Conservation (phyloP, 345 rosid genomes). For the Physaria fendleri region DNA sequence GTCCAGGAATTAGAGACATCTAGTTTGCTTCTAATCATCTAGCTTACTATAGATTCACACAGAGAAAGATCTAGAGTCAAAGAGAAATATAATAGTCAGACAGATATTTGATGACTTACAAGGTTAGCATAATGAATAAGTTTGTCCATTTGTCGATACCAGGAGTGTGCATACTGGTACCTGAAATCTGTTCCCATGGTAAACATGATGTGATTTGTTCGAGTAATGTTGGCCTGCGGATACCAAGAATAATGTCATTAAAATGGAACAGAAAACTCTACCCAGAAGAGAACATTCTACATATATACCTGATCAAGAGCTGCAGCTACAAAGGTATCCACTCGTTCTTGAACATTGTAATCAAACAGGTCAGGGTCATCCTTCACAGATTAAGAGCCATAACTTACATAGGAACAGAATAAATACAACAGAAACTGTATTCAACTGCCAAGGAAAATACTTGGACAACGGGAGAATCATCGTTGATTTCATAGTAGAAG, state of each 20-base stretch:
- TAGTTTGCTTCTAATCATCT: not conserved
- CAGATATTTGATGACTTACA: slow-evolving; percentile 35
- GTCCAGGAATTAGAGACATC: slow-evolving; percentile 7
- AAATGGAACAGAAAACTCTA: slow-evolving; percentile 1
- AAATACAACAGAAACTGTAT: not conserved
- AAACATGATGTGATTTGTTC: slow-evolving; percentile 86
- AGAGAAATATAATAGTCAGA: not conserved
- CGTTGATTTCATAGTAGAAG: slow-evolving; percentile 90
- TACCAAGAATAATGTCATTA: slow-evolving; percentile 3
- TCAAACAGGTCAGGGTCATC: slow-evolving; percentile 74
- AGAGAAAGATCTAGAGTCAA: slow-evolving; percentile 3
- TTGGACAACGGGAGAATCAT: slow-evolving; percentile 68
- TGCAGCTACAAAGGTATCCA: slow-evolving; percentile 85
- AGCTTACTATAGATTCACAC: not conserved
- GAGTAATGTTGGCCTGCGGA: slow-evolving; percentile 85
- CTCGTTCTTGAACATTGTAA: slow-evolving; percentile 94
- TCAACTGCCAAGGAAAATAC: slow-evolving; percentile 35
- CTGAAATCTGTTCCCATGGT: slow-evolving; percentile 99
- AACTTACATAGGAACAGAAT: slow-evolving; percentile 7
- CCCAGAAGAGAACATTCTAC: not conserved
- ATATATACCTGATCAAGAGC: slow-evolving; percentile 76
- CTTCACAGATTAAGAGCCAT: slow-evolving; percentile 39
- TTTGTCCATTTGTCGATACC: slow-evolving; percentile 96
- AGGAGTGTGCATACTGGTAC: slow-evolving; percentile 87
- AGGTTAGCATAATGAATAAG: slow-evolving; percentile 92